Conservation (phyloP, 805 yeast genomes). For the Barnettozyma sp. region DNA sequence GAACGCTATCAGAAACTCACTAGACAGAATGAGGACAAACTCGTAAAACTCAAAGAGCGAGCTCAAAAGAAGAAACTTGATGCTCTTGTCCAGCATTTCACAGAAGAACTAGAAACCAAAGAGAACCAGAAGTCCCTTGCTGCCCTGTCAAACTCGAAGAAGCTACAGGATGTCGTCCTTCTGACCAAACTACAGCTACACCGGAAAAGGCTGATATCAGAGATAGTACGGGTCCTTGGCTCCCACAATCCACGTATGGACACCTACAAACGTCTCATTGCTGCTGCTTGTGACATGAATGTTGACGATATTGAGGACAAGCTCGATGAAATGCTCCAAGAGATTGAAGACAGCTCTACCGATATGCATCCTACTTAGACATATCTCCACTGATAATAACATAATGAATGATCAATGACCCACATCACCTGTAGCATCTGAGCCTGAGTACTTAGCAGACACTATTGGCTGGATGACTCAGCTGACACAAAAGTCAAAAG, state of each 20-base stretch:
- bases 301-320: conserved; percentile 62
- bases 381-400: too few relatives aligned
- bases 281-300: conserved; percentile 61
- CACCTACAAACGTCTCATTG: conserved; percentile 60
- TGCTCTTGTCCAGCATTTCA: conserved; percentile 1
- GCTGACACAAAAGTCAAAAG: too few relatives aligned
- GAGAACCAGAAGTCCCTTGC: background rate
- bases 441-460: too few relatives aligned
- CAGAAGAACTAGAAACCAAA: background rate
- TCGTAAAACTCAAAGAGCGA: conserved; percentile 25
- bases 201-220: conserved; percentile 30
- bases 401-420: too few relatives aligned
- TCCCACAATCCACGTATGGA: conserved; percentile 44
- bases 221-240: conserved; percentile 27
- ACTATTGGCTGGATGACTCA: too few relatives aligned
- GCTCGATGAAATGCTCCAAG: conserved; percentile 50
- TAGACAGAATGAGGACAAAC: conserved; percentile 20
- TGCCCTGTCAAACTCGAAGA: conserved; percentile 12
- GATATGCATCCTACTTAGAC: too few relatives aligned
- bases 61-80: conserved; percentile 24
- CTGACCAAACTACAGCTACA: conserved; percentile 39
- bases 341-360: conserved; percentile 22
- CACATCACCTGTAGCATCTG: too few relatives aligned
- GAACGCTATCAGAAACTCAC: conserved; percentile 17
- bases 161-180: conserved; percentile 21